Base-by-base conservation (phyloP, 495 filamentous ascomycete genomes). In the Trichocladium antarcticum region DNA sequence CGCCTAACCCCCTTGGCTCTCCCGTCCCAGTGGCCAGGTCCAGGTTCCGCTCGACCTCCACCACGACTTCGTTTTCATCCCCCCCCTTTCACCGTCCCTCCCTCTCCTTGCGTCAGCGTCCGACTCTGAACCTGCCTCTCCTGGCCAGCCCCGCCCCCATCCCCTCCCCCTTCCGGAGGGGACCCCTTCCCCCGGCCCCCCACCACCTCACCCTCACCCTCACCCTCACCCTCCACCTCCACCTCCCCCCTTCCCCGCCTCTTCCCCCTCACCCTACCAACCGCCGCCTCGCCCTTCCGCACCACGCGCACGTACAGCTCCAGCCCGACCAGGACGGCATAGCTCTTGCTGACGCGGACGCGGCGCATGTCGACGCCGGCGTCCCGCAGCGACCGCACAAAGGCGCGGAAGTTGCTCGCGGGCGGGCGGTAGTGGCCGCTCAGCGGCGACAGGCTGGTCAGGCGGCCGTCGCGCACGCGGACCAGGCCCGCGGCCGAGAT, bases 391-490 rank as follows among this genome's bases (percentile, higher is more conserved):
- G 75, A 74, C 38, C 79, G 75, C 1, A 95, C 72, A 49, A 95
- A 95, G 15, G 82, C 78, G 11, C 82, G 75, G 57, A 96, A 93
- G 57, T 89, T 94, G 46, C 76, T 64, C 1, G 73, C 72, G 0
- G 89, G 85, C 1, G 89, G 89, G 11, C 86, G 78, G 66, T 96
- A 96, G 64, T 96, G 89, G 1, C 89, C 89, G 47, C 78, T 84
- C 1, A 87, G 64, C 35, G 76, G 71, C 9, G 65, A 74, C 19
- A 78, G 65, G 37, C 61, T 71, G 9, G 71, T 63, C 27, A 96
- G 55, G 31, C 84, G 77, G 10, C 89, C 89, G 49, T 88, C 72
- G 54, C 84, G 83, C 41, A 95, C 81, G 60, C 83, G 89, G 53
- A 95, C 89, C 36, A 89, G 66, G 0, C 89, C 89, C 8, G 89